Conservation (phyloP, 2,329 filamentous ascomycete genomes). For the Paramyrothecium sp. region DNA sequence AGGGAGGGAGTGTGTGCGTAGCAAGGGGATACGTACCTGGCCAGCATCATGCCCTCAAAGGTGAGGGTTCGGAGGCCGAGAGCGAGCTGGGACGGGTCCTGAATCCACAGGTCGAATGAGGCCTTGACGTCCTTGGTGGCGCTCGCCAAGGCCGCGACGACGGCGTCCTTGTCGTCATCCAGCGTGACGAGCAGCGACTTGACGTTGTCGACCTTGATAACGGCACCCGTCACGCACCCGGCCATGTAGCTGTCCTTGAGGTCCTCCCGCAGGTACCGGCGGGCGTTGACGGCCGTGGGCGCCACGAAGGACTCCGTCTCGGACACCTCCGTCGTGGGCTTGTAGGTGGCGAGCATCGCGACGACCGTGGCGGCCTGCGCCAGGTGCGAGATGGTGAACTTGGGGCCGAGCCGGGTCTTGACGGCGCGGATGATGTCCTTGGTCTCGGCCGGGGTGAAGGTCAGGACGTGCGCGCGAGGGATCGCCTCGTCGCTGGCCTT, state of each 20-base stretch:
- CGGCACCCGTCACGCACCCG: constrained; percentile 1
- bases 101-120: constrained; percentile 5
- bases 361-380: constrained; percentile 5
- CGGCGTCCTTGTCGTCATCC: neutral
- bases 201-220: constrained; percentile 2
- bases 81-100: constrained; percentile 2
- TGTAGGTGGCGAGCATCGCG: constrained; percentile 3
- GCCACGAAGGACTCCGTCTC: neutral
- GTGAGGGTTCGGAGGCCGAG: neutral
- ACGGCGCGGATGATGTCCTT: constrained; percentile 4
- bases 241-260: neutral
- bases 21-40: neutral
- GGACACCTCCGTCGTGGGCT: neutral
- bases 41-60: neutral
- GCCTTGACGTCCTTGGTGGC: constrained; percentile 5
- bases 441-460: constrained; percentile 1
- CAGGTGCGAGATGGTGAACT: constrained; percentile 7
- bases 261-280: constrained; percentile 1
- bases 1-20: no score
- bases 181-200: constrained; percentile 1
- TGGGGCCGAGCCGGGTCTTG: constrained; percentile 5
- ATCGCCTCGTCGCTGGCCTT: constrained; percentile 1
- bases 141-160: neutral
- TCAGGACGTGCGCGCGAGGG: constrained; percentile 3
- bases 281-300: neutral